These are phyloP conservation scores for Ziziphus jujuba DNA, from an alignment of 306 rosid genomes.

Conservation along the genomic window DNA sequence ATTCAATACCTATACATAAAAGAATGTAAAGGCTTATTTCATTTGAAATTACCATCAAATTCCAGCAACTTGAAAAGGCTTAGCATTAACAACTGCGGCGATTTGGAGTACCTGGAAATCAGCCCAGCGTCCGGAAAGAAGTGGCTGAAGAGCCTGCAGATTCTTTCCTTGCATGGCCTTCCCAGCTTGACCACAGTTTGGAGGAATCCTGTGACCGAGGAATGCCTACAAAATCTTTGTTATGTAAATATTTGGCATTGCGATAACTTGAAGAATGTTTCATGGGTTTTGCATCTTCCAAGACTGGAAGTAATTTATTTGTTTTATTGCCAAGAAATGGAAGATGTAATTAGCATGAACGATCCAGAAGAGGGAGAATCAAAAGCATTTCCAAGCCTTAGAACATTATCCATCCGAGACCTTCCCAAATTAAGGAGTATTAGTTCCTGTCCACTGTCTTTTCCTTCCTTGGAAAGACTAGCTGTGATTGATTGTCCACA, in stretches of 20 bases:
- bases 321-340: constrained; percentile 1
- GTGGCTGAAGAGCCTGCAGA: constrained; percentile 1
- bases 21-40: constrained; percentile 7
- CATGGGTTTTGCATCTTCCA: constrained; percentile 14
- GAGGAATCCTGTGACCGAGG: background rate
- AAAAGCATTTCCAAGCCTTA: constrained; percentile 14
- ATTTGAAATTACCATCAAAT: constrained; percentile 1
- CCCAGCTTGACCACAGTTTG: constrained; percentile 18
- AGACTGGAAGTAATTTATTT: constrained; percentile 11
- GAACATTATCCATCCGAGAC: background rate
- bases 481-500: background rate
- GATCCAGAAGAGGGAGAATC: background rate
- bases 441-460: background rate
- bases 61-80: constrained; percentile 12
- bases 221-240: constrained; percentile 2
- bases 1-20: constrained; percentile 9
- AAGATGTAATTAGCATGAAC: background rate
- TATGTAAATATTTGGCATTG: constrained; percentile 18
- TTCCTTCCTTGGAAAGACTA: constrained; percentile 15
- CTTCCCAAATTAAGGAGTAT: constrained; percentile 4
- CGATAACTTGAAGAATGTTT: constrained; percentile 13
- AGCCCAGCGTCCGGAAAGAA: background rate
- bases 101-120: background rate
- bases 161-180: constrained; percentile 11
- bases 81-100: constrained; percentile 4